Conservation (phyloP, 2,329 filamentous ascomycete genomes). For the Dothiorella sarmentorum region DNA sequence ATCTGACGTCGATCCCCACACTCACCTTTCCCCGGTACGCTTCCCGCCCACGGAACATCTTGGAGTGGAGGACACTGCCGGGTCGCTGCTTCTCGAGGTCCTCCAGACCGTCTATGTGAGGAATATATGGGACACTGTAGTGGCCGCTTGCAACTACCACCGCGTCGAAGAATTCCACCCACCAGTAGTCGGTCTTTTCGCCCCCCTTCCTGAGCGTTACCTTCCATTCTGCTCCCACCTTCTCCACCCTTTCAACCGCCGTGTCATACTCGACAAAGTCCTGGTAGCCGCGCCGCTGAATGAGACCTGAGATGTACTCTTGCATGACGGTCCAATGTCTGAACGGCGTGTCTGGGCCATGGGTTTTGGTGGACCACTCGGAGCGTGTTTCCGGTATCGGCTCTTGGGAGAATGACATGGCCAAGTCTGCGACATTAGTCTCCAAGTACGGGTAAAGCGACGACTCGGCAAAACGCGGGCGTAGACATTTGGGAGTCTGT, state of each 20-base stretch:
- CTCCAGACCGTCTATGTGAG: slow-evolving; percentile 48
- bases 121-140: slow-evolving; percentile 58
- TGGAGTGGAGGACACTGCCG: slow-evolving; percentile 54
- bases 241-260: slow-evolving; percentile 58
- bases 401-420: slow-evolving; percentile 61
- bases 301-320: slow-evolving; percentile 52
- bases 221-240: slow-evolving; percentile 50
- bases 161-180: slow-evolving; percentile 60
- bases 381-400: slow-evolving; percentile 47
- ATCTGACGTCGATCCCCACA: neutral
- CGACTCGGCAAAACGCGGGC: slow-evolving; percentile 55
- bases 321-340: slow-evolving; percentile 58
- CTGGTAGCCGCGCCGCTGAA: slow-evolving; percentile 53
- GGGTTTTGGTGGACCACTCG: slow-evolving; percentile 43
- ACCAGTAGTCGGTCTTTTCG: slow-evolving; percentile 54
- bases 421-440: slow-evolving; percentile 58
- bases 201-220: slow-evolving; percentile 48
- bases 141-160: slow-evolving; percentile 60
- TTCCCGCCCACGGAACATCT: slow-evolving; percentile 50
- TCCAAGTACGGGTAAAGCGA: slow-evolving; percentile 62
- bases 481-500: slow-evolving; percentile 39
- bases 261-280: slow-evolving; percentile 55
- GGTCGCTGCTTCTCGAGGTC: slow-evolving; percentile 46
- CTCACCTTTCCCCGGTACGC: slow-evolving; percentile 33
- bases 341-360: slow-evolving; percentile 60